phyloP scores from a whole-genome alignment of 495 filamentous ascomycete species.

The Aspergillus mulundensis region DNA sequence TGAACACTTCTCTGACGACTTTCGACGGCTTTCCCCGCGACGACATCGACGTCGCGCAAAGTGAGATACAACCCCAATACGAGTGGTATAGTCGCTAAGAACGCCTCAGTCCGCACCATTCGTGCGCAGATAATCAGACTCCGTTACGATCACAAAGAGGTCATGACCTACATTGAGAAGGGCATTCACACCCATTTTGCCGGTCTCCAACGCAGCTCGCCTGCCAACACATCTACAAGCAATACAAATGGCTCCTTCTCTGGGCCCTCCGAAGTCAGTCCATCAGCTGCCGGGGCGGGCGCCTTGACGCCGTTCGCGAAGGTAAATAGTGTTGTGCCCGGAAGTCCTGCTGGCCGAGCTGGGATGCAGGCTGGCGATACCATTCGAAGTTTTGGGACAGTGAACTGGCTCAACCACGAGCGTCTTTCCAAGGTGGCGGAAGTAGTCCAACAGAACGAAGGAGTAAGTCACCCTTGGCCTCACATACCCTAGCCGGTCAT shows the following conservation, averaged over 20 bases:
- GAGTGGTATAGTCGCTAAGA: slow-evolving; percentile 7
- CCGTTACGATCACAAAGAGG: slow-evolving; percentile 86
- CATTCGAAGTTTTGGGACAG: slow-evolving; percentile 78
- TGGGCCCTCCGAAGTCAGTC: slow-evolving; percentile 13
- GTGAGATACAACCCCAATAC: slow-evolving; percentile 44
- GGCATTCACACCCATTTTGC: slow-evolving; percentile 72
- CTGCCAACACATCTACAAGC: slow-evolving; percentile 17
- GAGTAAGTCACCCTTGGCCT: slow-evolving; percentile 54
- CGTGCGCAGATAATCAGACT: slow-evolving; percentile 83
- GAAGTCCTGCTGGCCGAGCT: slow-evolving; percentile 78
- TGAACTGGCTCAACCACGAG: slow-evolving; percentile 79
- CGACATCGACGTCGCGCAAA: slow-evolving; percentile 94
- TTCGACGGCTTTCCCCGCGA: slow-evolving; percentile 89
- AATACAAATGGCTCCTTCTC: slow-evolving; percentile 24
- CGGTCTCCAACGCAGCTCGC: slow-evolving; percentile 27
- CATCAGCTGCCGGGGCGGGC: slow-evolving; percentile 33
- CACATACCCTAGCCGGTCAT: not conserved
- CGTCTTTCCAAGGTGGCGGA: slow-evolving; percentile 79
- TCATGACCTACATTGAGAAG: slow-evolving; percentile 78
- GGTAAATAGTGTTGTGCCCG: slow-evolving; percentile 74
- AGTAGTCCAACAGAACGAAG: slow-evolving; percentile 81
- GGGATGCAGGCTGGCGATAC: slow-evolving; percentile 81
- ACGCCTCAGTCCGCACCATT: slow-evolving; percentile 73
- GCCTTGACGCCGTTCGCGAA: slow-evolving; percentile 78
- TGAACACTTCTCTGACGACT: slow-evolving; percentile 85